These are phyloP conservation scores for Termitomyces heimii DNA, from an alignment of 768 basidiomycete species.

Conservation along the genomic window DNA sequence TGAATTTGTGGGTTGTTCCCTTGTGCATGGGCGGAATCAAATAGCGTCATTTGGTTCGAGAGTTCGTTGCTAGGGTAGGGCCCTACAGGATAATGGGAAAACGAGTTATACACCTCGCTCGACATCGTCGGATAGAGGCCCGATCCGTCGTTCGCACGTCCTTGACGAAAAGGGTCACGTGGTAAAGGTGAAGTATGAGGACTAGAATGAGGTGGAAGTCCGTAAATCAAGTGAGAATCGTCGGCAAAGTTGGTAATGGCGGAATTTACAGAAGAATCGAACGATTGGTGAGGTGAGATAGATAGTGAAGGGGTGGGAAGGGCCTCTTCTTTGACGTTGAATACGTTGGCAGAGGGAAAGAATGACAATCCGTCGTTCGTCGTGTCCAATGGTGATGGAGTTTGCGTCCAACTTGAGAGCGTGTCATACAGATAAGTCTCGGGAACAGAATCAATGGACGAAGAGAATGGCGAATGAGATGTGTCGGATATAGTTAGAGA, in stretches of 20 bases:
- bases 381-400: slow-evolving; percentile 13
- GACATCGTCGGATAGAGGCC: slow-evolving; percentile 10
- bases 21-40: slow-evolving; percentile 22
- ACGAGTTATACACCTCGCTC: slow-evolving; percentile 18
- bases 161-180: slow-evolving; percentile 5
- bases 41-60: slow-evolving; percentile 25
- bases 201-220: neutral
- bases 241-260: slow-evolving; percentile 25
- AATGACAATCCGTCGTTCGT: slow-evolving; percentile 10
- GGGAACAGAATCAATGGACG: slow-evolving; percentile 15
- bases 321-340: slow-evolving; percentile 14
- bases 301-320: slow-evolving; percentile 19
- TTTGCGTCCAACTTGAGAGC: slow-evolving; percentile 17
- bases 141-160: slow-evolving; percentile 5
- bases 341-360: slow-evolving; percentile 13
- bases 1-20: slow-evolving; percentile 20
- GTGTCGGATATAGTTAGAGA: slow-evolving; percentile 19
- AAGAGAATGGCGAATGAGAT: slow-evolving; percentile 19
- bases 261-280: slow-evolving; percentile 28
- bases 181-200: neutral
- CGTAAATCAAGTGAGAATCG: slow-evolving; percentile 18
- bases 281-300: slow-evolving; percentile 17
- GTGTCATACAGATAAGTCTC: slow-evolving; percentile 18
- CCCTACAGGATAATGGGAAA: slow-evolving; percentile 22
- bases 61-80: slow-evolving; percentile 22